phyloP scores from a whole-genome alignment of 331 rosid species.

The Spiraea crenata region DNA sequence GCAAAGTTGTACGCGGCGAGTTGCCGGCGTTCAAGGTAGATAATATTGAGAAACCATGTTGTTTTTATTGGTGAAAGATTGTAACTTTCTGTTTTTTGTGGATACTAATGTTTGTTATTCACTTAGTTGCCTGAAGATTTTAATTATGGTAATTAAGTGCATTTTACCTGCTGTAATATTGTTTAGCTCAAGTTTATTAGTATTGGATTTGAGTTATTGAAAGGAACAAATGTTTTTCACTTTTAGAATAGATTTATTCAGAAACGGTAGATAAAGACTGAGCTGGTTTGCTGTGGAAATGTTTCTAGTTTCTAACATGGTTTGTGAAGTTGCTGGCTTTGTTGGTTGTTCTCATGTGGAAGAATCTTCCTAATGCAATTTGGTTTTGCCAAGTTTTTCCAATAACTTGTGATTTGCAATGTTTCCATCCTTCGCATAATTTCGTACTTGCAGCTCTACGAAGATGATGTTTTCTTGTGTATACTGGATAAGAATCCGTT shows the following conservation, averaged over 20 bases:
- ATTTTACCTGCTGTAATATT: too few species aligned
- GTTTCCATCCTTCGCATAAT: constrained; percentile 16
- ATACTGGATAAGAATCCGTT: constrained; percentile 83
- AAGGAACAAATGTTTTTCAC: too few species aligned
- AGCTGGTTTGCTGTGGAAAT: neutral
- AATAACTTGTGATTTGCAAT: neutral
- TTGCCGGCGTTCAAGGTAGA: constrained; percentile 66
- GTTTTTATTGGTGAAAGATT: too few species aligned
- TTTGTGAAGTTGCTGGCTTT: neutral
- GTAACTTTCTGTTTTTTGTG: too few species aligned
- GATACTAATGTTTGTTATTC: too few species aligned
- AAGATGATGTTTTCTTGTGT: constrained; percentile 83
- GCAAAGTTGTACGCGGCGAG: constrained; percentile 70
- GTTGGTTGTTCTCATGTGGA: neutral
- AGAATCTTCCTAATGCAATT: neutral
- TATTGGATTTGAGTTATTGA: too few species aligned
- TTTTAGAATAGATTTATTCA: too few species aligned
- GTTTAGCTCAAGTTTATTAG: too few species aligned
- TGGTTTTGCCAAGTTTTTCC: neutral
- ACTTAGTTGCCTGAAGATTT: too few species aligned
- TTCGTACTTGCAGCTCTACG: constrained; percentile 65
- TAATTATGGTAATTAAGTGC: too few species aligned
- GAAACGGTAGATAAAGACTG: neutral
- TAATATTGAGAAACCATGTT: neutral
- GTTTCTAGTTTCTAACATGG: neutral